These are phyloP conservation scores for Colletotrichum cuscutae DNA, from an alignment of 2,329 filamentous ascomycete species.

Conservation along the genomic window DNA sequence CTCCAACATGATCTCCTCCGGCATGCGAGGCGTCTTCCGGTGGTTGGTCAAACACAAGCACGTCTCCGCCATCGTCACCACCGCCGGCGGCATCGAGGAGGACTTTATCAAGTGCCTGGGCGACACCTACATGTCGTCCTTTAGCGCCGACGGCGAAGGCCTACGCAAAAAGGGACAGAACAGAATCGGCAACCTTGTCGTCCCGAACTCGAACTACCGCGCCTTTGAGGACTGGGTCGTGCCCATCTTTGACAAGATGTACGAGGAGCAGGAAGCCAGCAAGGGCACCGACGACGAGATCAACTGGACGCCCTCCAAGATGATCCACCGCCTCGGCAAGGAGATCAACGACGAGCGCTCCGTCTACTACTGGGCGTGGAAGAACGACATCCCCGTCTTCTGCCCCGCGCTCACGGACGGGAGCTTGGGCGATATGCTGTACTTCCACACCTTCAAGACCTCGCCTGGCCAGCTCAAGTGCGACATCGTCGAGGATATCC, in stretches of 20 bases:
- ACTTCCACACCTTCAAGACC: slow-evolving; percentile 95
- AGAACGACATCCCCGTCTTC: slow-evolving; percentile 97
- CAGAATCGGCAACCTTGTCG: slow-evolving; percentile 93
- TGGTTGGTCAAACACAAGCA: slow-evolving; percentile 94
- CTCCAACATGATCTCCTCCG: slow-evolving; percentile 96
- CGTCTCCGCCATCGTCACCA: slow-evolving; percentile 93
- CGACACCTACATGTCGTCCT: slow-evolving; percentile 91
- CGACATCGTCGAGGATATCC: slow-evolving; percentile 94
- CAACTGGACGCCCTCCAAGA: slow-evolving; percentile 92
- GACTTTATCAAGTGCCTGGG: slow-evolving; percentile 99
- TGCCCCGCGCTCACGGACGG: slow-evolving; percentile 96
- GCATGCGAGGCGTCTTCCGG: slow-evolving; percentile 88
- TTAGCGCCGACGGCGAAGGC: slow-evolving; percentile 78
- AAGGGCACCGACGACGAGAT: slow-evolving; percentile 73
- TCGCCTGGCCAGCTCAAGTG: slow-evolving; percentile 84
- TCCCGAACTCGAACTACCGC: slow-evolving; percentile 98
- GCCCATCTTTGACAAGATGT: slow-evolving; percentile 93
- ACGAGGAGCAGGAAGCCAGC: slow-evolving; percentile 89
- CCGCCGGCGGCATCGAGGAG: slow-evolving; percentile 94
- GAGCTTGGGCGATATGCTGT: slow-evolving; percentile 95
- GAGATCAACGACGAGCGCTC: slow-evolving; percentile 94
- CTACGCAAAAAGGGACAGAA: slow-evolving; percentile 90
- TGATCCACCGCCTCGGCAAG: slow-evolving; percentile 88
- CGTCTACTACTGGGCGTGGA: slow-evolving; percentile 97
- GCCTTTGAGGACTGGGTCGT: slow-evolving; percentile 98